These are phyloP conservation scores for Saccharomyces hybrid DNA, from an alignment of 1,139 yeast species.

Conservation along the genomic window DNA sequence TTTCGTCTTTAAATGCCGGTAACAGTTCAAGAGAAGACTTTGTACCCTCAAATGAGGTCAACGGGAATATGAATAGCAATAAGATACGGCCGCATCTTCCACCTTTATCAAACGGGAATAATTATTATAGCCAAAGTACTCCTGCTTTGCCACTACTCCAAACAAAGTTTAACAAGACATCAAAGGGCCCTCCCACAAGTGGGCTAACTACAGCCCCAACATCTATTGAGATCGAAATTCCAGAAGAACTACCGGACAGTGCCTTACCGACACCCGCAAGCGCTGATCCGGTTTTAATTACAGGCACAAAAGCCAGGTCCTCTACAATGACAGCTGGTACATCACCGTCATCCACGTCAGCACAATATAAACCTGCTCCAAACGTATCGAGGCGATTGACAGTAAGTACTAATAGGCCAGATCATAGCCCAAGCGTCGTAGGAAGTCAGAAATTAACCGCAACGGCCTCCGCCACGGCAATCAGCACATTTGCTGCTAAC, in stretches of 20 bases:
- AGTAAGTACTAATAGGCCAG: background rate
- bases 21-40: conserved; percentile 3
- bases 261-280: conserved; percentile 14
- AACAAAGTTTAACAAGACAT: conserved; percentile 22
- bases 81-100: conserved; percentile 3
- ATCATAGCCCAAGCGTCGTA: background rate
- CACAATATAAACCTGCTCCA: conserved; percentile 4
- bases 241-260: conserved; percentile 38
- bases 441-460: background rate
- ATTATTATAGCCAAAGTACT: conserved; percentile 26
- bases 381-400: background rate
- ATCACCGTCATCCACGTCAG: conserved; percentile 11
- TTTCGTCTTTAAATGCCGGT: conserved; percentile 13
- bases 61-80: background rate
- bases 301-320: background rate
- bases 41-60: background rate
- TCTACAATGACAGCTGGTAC: conserved; percentile 5
- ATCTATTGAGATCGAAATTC: conserved; percentile 53
- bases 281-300: conserved; percentile 1
- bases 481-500: too few relatives aligned
- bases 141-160: conserved; percentile 27
- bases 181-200: conserved; percentile 20
- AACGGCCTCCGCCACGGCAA: background rate
- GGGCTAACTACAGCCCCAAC: conserved; percentile 32
- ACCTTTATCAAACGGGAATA: conserved; percentile 3